phyloP scores from a whole-genome alignment of 2,329 filamentous ascomycete species.

The Claviceps sp. region DNA sequence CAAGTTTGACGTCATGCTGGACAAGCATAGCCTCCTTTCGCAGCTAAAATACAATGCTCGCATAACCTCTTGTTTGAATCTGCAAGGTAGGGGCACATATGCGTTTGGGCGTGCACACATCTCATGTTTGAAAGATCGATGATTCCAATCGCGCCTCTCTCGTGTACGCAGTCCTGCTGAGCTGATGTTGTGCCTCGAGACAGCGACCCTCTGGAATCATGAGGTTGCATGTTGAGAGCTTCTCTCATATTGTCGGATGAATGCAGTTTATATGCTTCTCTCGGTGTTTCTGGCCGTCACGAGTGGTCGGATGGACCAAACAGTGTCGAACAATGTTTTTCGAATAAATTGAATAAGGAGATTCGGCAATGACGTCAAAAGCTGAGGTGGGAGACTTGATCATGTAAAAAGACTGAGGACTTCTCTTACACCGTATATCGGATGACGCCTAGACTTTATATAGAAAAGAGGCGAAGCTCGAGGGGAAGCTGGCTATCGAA shows the following conservation, averaged over 20 bases:
- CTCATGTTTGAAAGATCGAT: constrained; percentile 14
- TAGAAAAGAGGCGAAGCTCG: neutral
- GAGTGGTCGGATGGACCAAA: no score
- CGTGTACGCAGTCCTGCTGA: neutral
- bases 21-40: constrained; percentile 14
- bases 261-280: neutral
- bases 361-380: neutral
- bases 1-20: constrained; percentile 1
- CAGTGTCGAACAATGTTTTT: neutral
- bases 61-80: constrained; percentile 16
- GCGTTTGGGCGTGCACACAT: constrained; percentile 15
- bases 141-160: constrained; percentile 4
- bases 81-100: constrained; percentile 15
- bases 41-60: constrained; percentile 12
- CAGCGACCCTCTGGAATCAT: neutral
- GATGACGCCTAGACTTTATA: neutral
- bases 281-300: neutral
- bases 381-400: neutral
- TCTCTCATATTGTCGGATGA: constrained; percentile 1
- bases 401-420: neutral
- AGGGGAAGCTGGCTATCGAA: neutral
- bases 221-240: neutral
- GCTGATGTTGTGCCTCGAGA: neutral
- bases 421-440: neutral
- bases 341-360: neutral